Base-by-base conservation (phyloP, 495 filamentous ascomycete species). In the Xylaria flabelliformis region DNA sequence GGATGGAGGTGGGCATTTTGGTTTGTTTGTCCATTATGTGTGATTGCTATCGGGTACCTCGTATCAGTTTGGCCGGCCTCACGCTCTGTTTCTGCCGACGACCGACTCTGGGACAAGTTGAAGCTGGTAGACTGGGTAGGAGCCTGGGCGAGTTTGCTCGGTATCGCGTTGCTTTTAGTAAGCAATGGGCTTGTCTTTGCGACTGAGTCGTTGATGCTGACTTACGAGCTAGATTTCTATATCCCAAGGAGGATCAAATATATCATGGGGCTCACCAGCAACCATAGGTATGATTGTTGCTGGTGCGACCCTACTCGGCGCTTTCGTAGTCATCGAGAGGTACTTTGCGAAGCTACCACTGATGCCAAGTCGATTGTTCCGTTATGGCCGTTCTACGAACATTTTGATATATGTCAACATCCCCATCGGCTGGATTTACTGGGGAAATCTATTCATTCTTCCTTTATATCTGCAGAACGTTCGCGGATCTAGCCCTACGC, bases 1-100 rank as follows among this genome's bases (percentile, higher is more conserved):
- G 55, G 55, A 17, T 58, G 55, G 55, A 15, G 29, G 29, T 93
- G 91, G 90, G 83, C 84, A 1, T 93, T 91, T 77, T 92, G 88
- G 88, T 88, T 93, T 79, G 61, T 64, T 36, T 44, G 61, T 32
- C 61, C 61, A 13, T 26, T 64, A 15, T 64, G 36, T 26, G 61
- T 44, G 61, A 24, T 64, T 42, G 61, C 61, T 24, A 32, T 44
- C 5, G 61, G 32, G 3, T 42, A 64, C 42, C 61, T 64, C 36
- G 61, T 41, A 36, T 39, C 61, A 44, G 36, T 64, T 19, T 64
- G 61, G 61, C 61, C 61, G 36, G 6, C 61, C 21, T 64, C 61
- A 32, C 17, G 17, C n/a, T 42, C 61, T 44, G 8, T 19, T 44
- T 32, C 34, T 3, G 61, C 61, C 17, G 21, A 24, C 1, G 61